Conservation (phyloP, 2,329 filamentous ascomycete genomes). For the Podosphaera fusca region DNA sequence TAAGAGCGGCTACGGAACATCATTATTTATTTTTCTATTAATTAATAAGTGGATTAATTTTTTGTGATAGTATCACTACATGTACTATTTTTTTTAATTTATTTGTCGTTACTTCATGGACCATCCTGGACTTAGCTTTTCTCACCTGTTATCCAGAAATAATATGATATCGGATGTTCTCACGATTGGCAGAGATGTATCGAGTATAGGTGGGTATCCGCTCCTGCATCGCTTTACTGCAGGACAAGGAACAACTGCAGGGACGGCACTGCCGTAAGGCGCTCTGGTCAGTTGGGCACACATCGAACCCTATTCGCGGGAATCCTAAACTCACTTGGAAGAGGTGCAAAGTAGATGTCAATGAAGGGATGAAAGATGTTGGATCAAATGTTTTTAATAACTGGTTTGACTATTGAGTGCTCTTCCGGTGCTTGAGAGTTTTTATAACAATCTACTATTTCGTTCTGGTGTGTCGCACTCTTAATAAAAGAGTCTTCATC, state of each 20-base stretch:
- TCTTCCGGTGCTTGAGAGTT: no score
- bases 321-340: no score
- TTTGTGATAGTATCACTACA: neutral
- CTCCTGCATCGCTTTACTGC: neutral
- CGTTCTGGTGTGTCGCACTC: no score
- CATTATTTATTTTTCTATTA: no score
- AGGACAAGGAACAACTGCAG: neutral
- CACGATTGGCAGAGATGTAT: neutral
- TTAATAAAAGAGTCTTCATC: no score
- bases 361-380: no score
- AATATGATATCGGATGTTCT: neutral
- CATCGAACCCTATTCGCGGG: neutral
- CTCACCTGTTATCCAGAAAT: neutral
- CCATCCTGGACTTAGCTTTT: neutral
- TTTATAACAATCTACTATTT: no score
- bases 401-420: no score
- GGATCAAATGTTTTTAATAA: no score
- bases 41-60: neutral
- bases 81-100: neutral
- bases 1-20: no score
- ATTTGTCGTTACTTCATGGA: neutral
- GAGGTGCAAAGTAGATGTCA: no score
- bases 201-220: neutral
- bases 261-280: neutral
- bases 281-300: neutral